Conservation (phyloP, 768 basidiomycete species). For the Pleurotus tuber-regium region DNA sequence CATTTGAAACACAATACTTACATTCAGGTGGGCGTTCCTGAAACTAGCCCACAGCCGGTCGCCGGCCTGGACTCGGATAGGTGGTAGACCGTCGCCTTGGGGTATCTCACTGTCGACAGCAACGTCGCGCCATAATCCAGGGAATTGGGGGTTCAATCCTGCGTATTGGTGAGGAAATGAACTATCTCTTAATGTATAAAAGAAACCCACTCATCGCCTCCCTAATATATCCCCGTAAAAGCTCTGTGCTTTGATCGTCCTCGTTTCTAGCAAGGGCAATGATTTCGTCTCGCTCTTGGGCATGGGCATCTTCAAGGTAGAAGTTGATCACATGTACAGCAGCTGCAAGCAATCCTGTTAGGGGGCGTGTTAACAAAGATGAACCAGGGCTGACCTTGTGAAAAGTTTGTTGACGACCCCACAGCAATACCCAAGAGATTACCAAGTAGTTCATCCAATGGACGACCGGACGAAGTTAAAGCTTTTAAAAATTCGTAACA, state of each 20-base stretch:
- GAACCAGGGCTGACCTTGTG: constrained; percentile 31
- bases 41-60: constrained; percentile 40
- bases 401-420: constrained; percentile 42
- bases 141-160: constrained; percentile 38
- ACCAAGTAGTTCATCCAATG: constrained; percentile 40
- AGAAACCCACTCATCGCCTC: constrained; percentile 48
- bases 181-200: neutral
- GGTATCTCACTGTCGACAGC: constrained; percentile 29
- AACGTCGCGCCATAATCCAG: constrained; percentile 39
- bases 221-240: constrained; percentile 46
- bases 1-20: constrained; percentile 14
- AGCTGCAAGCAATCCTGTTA: constrained; percentile 23
- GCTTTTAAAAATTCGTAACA: constrained; percentile 36
- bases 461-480: constrained; percentile 32
- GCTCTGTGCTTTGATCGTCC: constrained; percentile 29
- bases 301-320: constrained; percentile 43
- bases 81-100: constrained; percentile 31
- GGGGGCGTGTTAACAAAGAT: neutral
- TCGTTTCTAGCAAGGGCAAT: constrained; percentile 29
- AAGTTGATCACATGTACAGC: constrained; percentile 51
- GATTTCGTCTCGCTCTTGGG: constrained; percentile 37
- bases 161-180: too few species aligned
- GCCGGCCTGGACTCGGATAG: constrained; percentile 35
- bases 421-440: constrained; percentile 46
- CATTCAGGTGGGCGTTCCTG: constrained; percentile 43